These are phyloP conservation scores for Hirsutella thompsonii DNA, from an alignment of 2,329 filamentous ascomycete species.

Conservation along the genomic window DNA sequence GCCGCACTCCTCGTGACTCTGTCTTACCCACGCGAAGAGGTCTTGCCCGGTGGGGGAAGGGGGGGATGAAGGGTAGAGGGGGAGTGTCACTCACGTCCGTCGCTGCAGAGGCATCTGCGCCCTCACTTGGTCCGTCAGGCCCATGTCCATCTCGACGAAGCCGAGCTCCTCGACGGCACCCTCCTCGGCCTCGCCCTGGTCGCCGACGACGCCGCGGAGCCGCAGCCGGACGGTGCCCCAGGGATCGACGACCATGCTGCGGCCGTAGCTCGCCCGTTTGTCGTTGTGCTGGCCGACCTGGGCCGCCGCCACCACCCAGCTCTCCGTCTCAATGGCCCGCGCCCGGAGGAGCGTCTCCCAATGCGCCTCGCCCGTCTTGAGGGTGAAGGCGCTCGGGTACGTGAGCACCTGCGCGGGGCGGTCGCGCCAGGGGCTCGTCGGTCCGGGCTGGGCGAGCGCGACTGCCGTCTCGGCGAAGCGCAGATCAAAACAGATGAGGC, in stretches of 20 bases:
- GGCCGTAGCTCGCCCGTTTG: conserved; percentile 71
- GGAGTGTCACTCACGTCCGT: conserved; percentile 31
- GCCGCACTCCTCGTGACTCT: neutral
- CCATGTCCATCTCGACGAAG: conserved; percentile 40
- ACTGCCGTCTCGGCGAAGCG: conserved; percentile 68
- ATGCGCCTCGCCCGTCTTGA: conserved; percentile 72
- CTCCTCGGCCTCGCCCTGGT: conserved; percentile 24
- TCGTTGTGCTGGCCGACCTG: conserved; percentile 62
- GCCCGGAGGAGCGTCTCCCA: conserved; percentile 72
- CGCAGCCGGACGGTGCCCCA: conserved; percentile 68
- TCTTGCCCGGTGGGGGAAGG: too few relatives aligned
- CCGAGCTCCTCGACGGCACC: conserved; percentile 32
- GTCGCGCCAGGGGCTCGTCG: conserved; percentile 15
- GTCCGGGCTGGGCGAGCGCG: conserved; percentile 38
- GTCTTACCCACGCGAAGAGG: neutral
- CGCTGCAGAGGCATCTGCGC: conserved; percentile 38
- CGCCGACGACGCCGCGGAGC: conserved; percentile 41
- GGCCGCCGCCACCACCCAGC: conserved; percentile 76
- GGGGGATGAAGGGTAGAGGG: too few relatives aligned
- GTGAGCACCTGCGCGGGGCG: conserved; percentile 58
- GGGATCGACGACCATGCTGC: conserved; percentile 73
- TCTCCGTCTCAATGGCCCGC: conserved; percentile 79
- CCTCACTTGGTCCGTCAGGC: conserved; percentile 32
- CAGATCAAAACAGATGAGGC: conserved; percentile 83
- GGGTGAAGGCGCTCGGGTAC: conserved; percentile 84